phyloP scores from a whole-genome alignment of 1,139 yeast genomes.

The Pichia sp. region DNA sequence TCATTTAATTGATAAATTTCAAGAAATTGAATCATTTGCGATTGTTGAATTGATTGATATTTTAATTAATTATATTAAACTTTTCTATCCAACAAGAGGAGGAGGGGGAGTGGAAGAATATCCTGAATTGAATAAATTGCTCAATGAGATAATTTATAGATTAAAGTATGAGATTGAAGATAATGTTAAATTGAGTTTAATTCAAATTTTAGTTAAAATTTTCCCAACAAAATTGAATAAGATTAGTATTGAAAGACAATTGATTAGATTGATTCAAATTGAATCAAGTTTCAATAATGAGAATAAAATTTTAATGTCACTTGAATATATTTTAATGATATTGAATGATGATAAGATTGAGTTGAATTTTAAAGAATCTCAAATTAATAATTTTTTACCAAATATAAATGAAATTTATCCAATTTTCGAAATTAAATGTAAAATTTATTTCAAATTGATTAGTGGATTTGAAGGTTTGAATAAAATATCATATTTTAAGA shows the following conservation, averaged over 20 bases:
- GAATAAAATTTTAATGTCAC: constrained; percentile 7
- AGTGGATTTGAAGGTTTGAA: constrained; percentile 33
- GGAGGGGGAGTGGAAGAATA: constrained; percentile 14
- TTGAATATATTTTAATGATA: constrained; percentile 17
- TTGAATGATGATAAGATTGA: constrained; percentile 10
- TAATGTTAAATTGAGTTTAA: constrained; percentile 19
- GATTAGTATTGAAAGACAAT: constrained; percentile 11
- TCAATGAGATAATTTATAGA: constrained; percentile 7
- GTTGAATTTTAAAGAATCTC: constrained; percentile 14
- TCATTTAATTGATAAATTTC: constrained; percentile 47
- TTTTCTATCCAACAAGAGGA: constrained; percentile 37
- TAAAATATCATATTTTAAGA: constrained; percentile 45
- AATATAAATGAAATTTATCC: constrained; percentile 47
- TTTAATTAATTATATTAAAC: constrained; percentile 58
- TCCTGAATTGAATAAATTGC: constrained; percentile 15
- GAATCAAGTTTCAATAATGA: constrained; percentile 8
- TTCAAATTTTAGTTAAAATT: constrained; percentile 15
- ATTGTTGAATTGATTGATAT: constrained; percentile 55
- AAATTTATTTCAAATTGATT: constrained; percentile 53
- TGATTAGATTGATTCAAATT: constrained; percentile 17
- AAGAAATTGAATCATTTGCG: constrained; percentile 70
- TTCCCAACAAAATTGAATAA: constrained; percentile 17
- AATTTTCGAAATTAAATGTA: constrained; percentile 52
- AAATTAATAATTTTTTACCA: constrained; percentile 45
- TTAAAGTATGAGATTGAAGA: constrained; percentile 17